Conservation (phyloP, 176 grass and related monocot genomes). For the Tuctoria greenei region DNA sequence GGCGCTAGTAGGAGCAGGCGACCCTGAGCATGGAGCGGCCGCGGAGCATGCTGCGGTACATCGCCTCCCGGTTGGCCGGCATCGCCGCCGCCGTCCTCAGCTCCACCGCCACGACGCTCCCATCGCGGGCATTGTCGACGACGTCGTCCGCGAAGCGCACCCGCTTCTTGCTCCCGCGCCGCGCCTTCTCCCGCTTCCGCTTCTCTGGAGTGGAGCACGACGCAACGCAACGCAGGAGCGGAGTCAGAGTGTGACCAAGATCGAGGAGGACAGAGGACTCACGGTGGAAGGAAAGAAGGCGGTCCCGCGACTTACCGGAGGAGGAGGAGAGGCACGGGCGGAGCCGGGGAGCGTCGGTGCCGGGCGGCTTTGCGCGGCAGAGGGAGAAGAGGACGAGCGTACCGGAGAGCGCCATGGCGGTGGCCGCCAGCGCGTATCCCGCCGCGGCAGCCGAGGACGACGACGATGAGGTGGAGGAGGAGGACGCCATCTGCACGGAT, state of each 20-base stretch:
- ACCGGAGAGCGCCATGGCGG: slow-evolving; percentile 90
- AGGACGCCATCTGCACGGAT: background rate
- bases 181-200: slow-evolving; percentile 49
- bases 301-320: slow-evolving; percentile 25
- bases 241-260: background rate
- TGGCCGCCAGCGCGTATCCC: slow-evolving; percentile 57
- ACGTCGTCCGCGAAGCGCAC: slow-evolving; percentile 84
- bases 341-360: background rate
- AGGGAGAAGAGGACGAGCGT: slow-evolving; percentile 76
- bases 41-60: slow-evolving; percentile 85
- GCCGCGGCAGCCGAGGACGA: slow-evolving; percentile 23
- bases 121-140: slow-evolving; percentile 31
- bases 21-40: slow-evolving; percentile 62
- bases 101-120: background rate
- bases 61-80: slow-evolving; percentile 85
- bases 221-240: background rate
- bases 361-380: slow-evolving; percentile 53
- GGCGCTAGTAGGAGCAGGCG: slow-evolving; percentile 66
- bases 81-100: slow-evolving; percentile 28
- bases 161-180: slow-evolving; percentile 60
- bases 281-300: background rate
- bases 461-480: background rate
- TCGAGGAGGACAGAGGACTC: background rate
- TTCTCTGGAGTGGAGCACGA: slow-evolving; percentile 48
- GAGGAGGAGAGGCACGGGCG: slow-evolving; percentile 53